Percentiles rank a stretch among this genome's conserved stretches.
Conservation (phyloP, 148 eudicot genomes). For the Rhododendron kiyosumense region DNA sequence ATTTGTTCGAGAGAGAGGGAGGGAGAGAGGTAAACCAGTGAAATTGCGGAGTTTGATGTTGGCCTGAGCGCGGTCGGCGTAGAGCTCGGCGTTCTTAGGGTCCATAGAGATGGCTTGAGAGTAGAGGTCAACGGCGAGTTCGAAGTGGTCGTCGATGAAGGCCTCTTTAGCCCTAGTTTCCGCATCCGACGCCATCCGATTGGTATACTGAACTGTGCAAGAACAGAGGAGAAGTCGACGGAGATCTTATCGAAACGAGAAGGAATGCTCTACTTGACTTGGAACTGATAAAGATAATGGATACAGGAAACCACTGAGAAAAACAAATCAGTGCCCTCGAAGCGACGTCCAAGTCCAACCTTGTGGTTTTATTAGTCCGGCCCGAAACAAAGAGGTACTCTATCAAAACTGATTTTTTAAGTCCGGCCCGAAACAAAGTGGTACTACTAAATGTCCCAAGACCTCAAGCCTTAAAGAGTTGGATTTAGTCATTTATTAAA, state of each 20-base stretch:
- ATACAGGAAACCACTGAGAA: neutral
- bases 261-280: neutral
- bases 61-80: slow-evolving; percentile 90
- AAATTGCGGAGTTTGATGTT: slow-evolving; percentile 75
- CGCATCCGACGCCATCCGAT: slow-evolving; percentile 63
- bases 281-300: neutral
- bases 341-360: neutral
- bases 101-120: slow-evolving; percentile 66
- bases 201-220: neutral
- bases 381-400: neutral
- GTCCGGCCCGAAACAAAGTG: no score
- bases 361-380: neutral
- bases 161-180: slow-evolving; percentile 74
- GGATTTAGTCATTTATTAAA: no score
- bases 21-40: slow-evolving; percentile 47
- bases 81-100: slow-evolving; percentile 67
- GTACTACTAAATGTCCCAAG: no score
- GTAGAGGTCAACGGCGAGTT: slow-evolving; percentile 81
- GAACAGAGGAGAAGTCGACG: neutral
- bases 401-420: no score
- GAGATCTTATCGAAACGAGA: neutral
- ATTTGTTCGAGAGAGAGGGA: neutral
- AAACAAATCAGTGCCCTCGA: neutral
- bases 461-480: no score
- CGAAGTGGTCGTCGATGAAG: slow-evolving; percentile 95